Conservation (phyloP, 78 protist genomes). For the Dictyostelium firmibasis region DNA sequence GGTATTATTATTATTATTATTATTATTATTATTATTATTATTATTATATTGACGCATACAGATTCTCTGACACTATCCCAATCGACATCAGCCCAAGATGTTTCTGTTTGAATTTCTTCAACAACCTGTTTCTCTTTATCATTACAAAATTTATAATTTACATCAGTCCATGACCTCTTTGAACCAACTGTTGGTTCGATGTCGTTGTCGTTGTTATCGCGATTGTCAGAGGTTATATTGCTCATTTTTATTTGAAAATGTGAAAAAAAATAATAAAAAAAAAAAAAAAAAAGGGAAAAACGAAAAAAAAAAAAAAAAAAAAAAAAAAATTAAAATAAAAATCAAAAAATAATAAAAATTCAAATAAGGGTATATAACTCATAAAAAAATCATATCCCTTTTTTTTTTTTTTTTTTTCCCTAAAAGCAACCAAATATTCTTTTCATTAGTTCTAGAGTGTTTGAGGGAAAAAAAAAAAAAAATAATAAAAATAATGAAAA, state of each 20-base stretch:
- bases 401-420: too few relatives aligned
- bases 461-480: too few relatives aligned
- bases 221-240: not conserved
- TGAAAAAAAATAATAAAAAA: not conserved
- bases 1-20: too few relatives aligned
- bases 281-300: not conserved
- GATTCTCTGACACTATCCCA: slow-evolving; percentile 46
- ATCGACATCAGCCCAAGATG: slow-evolving; percentile 70
- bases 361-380: too few relatives aligned
- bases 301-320: not conserved
- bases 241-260: not conserved
- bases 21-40: too few relatives aligned
- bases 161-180: slow-evolving; percentile 58
- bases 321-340: not conserved
- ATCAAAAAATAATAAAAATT: too few relatives aligned
- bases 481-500: too few relatives aligned
- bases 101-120: slow-evolving; percentile 58
- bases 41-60: not conserved
- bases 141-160: slow-evolving; percentile 53
- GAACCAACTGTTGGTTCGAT: not conserved
- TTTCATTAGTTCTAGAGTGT: too few relatives aligned
- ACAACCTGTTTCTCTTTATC: slow-evolving; percentile 14
- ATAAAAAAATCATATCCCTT: too few relatives aligned
- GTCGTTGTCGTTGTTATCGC: not conserved
- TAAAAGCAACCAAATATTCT: too few relatives aligned